Conservation (phyloP, 768 basidiomycete species). For the Leccinum obscurum region DNA sequence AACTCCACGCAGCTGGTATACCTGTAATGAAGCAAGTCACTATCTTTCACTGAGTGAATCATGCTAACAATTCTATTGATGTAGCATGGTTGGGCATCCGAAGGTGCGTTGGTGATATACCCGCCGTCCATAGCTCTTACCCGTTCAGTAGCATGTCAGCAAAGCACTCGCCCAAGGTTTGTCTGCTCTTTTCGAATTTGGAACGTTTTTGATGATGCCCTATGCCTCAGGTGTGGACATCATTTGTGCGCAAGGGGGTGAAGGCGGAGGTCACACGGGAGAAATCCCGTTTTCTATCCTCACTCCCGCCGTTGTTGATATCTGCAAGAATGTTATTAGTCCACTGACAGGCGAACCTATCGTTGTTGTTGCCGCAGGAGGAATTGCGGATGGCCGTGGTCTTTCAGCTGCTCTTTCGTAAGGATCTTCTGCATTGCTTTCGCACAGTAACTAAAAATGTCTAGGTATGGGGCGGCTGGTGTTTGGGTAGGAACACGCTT, state of each 20-base stretch:
- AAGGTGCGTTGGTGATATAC: conserved; percentile 47
- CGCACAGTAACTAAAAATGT: not conserved
- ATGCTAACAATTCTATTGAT: conserved; percentile 3
- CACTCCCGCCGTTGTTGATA: conserved; percentile 79
- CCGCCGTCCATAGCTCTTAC: conserved; percentile 2
- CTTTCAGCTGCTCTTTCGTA: conserved; percentile 74
- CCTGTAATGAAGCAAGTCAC: conserved; percentile 78
- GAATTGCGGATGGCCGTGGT: conserved; percentile 80
- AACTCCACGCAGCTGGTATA: conserved; percentile 75
- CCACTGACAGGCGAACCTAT: conserved; percentile 78
- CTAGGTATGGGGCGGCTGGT: conserved; percentile 76
- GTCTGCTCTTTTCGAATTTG: not conserved
- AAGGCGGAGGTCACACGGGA: conserved; percentile 89
- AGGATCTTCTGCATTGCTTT: conserved; percentile 8
- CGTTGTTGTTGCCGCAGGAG: conserved; percentile 81
- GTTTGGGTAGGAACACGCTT: conserved; percentile 92
- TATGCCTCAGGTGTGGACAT: conserved; percentile 70
- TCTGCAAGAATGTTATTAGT: conserved; percentile 67
- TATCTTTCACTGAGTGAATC: not conserved
- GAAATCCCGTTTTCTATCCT: conserved; percentile 80
- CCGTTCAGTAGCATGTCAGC: conserved; percentile 53
- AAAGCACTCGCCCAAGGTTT: conserved; percentile 74
- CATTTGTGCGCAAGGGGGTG: conserved; percentile 86
- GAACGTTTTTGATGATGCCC: not conserved
- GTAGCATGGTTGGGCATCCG: conserved; percentile 81